Evolutionary conservation across 129 eudicot species (phyloP).

Genomic region (Helianthus tuberosus): DNA sequence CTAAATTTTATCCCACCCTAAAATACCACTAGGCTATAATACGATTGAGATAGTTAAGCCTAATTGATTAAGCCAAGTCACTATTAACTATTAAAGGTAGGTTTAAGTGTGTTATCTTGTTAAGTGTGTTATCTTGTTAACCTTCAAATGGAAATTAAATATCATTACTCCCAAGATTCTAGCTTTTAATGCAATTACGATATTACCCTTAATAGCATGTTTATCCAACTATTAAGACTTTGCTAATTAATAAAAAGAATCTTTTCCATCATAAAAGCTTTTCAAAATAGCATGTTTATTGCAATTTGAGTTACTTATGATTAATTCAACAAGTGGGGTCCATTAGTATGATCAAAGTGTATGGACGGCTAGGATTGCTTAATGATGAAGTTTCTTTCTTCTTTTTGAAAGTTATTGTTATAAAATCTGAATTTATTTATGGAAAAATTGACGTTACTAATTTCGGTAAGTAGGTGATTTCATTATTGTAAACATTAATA

Average conservation of each 20-base stretch:
- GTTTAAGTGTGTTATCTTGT: no score
- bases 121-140: slow-evolving; percentile 25
- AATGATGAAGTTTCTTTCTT: slow-evolving; percentile 22
- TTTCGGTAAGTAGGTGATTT: background rate
- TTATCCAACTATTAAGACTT: no score
- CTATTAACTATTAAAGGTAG: slow-evolving; percentile 27
- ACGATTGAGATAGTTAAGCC: no score
- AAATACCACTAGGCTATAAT: no score
- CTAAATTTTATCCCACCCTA: no score
- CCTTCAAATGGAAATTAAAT: slow-evolving; percentile 22
- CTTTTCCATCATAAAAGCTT: slow-evolving; percentile 27
- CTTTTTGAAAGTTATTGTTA: background rate
- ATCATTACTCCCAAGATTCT: slow-evolving; percentile 48
- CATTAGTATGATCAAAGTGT: slow-evolving; percentile 29
- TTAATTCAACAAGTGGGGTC: slow-evolving; percentile 30
- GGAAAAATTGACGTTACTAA: background rate
- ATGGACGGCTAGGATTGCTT: slow-evolving; percentile 39
- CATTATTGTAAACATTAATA: background rate
- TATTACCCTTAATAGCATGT: slow-evolving; percentile 28
- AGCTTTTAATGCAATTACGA: slow-evolving; percentile 2
- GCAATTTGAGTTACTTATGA: slow-evolving; percentile 40
- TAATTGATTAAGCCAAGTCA: background rate
- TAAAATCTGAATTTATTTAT: slow-evolving; percentile 10
- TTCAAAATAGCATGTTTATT: slow-evolving; percentile 24
- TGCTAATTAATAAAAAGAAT: slow-evolving; percentile 22